Evolutionary conservation across 768 basidiomycete species (phyloP).

Genomic region (Leccinellum albellum): DNA sequence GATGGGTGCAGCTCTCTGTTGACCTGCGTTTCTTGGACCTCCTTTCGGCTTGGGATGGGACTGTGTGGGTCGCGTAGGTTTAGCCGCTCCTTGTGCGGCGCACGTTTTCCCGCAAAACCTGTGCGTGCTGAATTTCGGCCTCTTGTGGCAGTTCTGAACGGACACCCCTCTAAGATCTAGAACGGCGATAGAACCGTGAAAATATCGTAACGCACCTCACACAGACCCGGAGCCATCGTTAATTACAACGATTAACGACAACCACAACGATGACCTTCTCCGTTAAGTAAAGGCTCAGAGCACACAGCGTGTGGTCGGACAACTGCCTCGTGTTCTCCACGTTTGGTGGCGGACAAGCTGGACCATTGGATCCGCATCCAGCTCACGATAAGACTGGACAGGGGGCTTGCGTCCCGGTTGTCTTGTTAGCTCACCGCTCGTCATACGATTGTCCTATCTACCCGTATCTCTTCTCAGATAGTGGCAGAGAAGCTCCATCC

Average conservation of each 20-base stretch:
- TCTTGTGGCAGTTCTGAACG: constrained; percentile 48
- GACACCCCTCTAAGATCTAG: constrained; percentile 2
- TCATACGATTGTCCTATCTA: constrained; percentile 8
- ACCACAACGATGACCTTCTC: constrained; percentile 2
- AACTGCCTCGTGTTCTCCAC: constrained; percentile 26
- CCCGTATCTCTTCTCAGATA: constrained; percentile 18
- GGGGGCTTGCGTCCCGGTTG: background rate
- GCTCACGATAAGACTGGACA: constrained; percentile 18
- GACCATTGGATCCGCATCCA: constrained; percentile 2
- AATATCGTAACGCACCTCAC: constrained; percentile 26
- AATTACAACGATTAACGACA: constrained; percentile 11
- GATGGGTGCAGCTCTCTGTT: constrained; percentile 11
- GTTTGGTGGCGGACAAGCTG: constrained; percentile 11
- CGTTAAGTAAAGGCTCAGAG: constrained; percentile 10
- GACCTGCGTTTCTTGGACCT: constrained; percentile 8
- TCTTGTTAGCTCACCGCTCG: background rate
- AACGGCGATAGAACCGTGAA: background rate
- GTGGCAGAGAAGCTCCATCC: constrained; percentile 20
- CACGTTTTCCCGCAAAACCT: constrained; percentile 58
- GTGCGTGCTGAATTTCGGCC: constrained; percentile 53
- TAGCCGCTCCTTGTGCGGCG: constrained; percentile 37
- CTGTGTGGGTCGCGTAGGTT: constrained; percentile 10
- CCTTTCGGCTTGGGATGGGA: constrained; percentile 12
- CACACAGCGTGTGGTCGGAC: constrained; percentile 2
- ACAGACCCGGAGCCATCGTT: constrained; percentile 26